Evolutionary conservation across 208 protist species (phyloP), one percentile per base, ranked within the genome.

Genomic region (Leishmania turanica): DNA sequence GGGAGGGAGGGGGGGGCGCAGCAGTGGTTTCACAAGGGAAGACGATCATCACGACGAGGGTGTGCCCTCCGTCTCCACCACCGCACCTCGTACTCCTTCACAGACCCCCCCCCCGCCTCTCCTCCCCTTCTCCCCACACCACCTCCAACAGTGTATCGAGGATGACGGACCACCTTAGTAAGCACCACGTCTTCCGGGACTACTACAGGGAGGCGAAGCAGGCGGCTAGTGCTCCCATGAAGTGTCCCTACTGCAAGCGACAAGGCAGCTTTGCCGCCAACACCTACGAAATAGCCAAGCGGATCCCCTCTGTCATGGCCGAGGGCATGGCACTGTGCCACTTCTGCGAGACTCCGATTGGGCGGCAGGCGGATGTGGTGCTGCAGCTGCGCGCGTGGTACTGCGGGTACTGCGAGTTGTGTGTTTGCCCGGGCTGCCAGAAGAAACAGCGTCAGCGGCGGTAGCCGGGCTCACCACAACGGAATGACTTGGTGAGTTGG

Each of bases 321-420:
- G 77, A 87, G 64, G 85, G 83, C 2, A 75, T 87, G 17, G 87
- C 80, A 11, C 79, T 84, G 13, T 92, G 89, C 79, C 79, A 88
- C 58, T 66, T 54, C 15, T 90, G 80, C 69, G 51, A 88, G 11
- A 40, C 58, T 2, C 47, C 74, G 11, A 74, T 86, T 15, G 62
- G 88, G 66, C 31, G n/a, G 17, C 54, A 70, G 24, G 65, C 65
- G 3, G 60, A 80, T 82, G 64, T 65, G 58, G 49, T 49, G 53
- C 31, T 60, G 40, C 84, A 75, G 77, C 70, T 84, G 54, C 79
- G 69, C 27, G 68, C 91, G 27, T 96, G 91, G 91, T 89, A 92
- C 77, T 96, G 92, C 75, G 73, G 76, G 11, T 74, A 78, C 31
- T 96, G 92, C 80, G 88, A 94, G 76, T 88, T 94, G 37, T 91